Evolutionary conservation across 371 early-diverging fungal species (phyloP).

Genomic region (Mucor racemosus): DNA sequence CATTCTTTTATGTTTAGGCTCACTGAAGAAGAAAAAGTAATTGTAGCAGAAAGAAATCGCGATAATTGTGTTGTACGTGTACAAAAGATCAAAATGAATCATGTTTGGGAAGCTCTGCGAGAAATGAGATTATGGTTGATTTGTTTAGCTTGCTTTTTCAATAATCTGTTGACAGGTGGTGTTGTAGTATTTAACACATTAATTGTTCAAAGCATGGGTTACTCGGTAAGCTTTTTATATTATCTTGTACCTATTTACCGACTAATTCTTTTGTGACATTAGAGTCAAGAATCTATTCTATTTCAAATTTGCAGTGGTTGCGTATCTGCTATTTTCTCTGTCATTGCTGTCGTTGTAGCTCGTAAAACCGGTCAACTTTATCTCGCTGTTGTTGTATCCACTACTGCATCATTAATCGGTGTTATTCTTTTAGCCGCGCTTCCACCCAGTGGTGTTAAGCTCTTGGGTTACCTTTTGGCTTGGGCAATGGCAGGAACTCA

Average conservation of each 20-base stretch:
- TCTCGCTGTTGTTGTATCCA: constrained; percentile 24
- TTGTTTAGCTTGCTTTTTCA: constrained; percentile 23
- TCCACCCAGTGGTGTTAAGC: constrained; percentile 30
- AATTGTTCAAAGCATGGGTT: constrained; percentile 38
- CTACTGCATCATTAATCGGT: constrained; percentile 28
- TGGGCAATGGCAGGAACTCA: constrained; percentile 34
- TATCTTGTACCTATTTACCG: no score
- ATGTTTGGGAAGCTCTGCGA: constrained; percentile 28
- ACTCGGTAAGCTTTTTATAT: constrained; percentile 26
- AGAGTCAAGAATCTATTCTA: constrained; percentile 36
- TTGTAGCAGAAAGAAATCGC: constrained; percentile 23
- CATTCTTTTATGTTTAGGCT: constrained; percentile 19
- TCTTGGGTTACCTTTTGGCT: constrained; percentile 38
- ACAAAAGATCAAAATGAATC: constrained; percentile 25
- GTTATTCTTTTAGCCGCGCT: constrained; percentile 31
- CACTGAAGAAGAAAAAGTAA: constrained; percentile 29
- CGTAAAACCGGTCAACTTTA: constrained; percentile 27
- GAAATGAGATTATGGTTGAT: constrained; percentile 31
- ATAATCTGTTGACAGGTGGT: constrained; percentile 39
- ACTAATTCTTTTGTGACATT: no score
- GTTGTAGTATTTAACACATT: constrained; percentile 38
- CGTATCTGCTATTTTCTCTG: constrained; percentile 19
- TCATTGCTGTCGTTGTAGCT: constrained; percentile 21
- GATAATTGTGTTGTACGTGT: constrained; percentile 34
- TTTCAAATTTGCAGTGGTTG: constrained; percentile 39